Evolutionary conservation across 495 filamentous ascomycete species (phyloP), one percentile per base, ranked within the genome.

Genomic region (Neurospora sp.): DNA sequence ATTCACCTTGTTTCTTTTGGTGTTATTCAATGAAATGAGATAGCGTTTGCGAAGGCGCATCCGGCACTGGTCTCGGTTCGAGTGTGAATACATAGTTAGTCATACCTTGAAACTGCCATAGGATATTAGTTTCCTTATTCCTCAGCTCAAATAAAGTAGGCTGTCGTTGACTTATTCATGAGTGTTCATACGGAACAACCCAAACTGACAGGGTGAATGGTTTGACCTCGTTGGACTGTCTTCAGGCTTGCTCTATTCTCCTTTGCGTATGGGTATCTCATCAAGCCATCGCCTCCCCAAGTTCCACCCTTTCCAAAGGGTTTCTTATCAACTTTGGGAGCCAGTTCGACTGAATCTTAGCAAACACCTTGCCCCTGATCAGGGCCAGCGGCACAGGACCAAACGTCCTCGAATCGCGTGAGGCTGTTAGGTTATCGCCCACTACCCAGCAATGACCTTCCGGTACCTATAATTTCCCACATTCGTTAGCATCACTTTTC

Each of bases 401-500:
- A 82, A 90, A 97, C 40, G 87, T 84, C 76, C 96, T 89, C 72
- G 94, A 97, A 84, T 99, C 96, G 69, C 92, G 84, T 40, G 93
- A 97, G 79, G 86, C 91, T 12, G 88, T 87, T 69, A 95, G 78
- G 82, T 98, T 98, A 79, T 99, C 96, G 5, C 96, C 96, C 1
- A 88, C 88, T 11, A 97, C 81, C 87, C 92, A 98, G 76, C 92
- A 93, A 85, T 98, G 95, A 10, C 96, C 96, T 76, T 90, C 85
- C 0, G 96, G 96, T 16, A 98, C 89, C 93, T 95, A 38, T 16
- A 9, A 35, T 66, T 66, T 10, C 0, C 14, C 54, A 59, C 10
- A 7, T n/a, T 38, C 9, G 41, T 73, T 39, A 74, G 73, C 38
- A 35, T 27, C 18, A 37, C 35, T 20, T 20, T 27, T 2, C 27